Base-by-base conservation (phyloP, 495 filamentous ascomycete species). In the Annulohypoxylon moriforme region DNA sequence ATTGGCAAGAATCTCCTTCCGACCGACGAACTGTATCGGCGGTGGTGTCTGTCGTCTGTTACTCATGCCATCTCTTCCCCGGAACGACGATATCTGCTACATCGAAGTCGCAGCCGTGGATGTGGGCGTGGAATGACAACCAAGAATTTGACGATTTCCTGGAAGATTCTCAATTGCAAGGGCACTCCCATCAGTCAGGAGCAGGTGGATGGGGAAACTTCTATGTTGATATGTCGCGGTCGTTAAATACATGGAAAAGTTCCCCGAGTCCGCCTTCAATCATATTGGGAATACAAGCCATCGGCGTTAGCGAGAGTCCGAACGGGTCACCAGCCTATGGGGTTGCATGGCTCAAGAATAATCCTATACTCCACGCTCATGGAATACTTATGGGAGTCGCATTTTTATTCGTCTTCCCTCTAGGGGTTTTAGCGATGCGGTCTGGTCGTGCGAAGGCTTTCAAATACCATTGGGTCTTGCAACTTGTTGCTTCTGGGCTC, bases 41-140 rank as follows among this genome's bases (percentile, higher is more conserved):
- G 11, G 29, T 61, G 14, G n/a, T 33, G 16, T 61, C 58, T 4
- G n/a, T 61, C 10, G 27, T 61, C 58, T 61, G 58, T 11, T 49
- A 47, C 58, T 61, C 58, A n/a, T 61, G 58, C 25, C 58, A 47
- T 7, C 58, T 61, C 42, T 61, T 42, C 40, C 58, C 58, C 6
- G 42, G 42, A n/a, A 61, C 58, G 3, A 27, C 31, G 2, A 34
- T 61, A 11, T 49, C 58, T 0, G 40, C 40, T n/a, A 36, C 38
- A 4, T 61, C 58, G 14, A 47, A 11, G 8, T 61, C 58, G 0
- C 58, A 61, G 58, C 58, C 58, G 14, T 61, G 40, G 40, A 34
- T 61, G 40, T 61, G 58, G 58, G 58, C 58, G 11, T 61, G 58
- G 58, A 61, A 61, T 8, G 33, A 42, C 40, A 49, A 61, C 25